Base-by-base conservation (phyloP, 345 rosid genomes). In the Populus tremula region DNA sequence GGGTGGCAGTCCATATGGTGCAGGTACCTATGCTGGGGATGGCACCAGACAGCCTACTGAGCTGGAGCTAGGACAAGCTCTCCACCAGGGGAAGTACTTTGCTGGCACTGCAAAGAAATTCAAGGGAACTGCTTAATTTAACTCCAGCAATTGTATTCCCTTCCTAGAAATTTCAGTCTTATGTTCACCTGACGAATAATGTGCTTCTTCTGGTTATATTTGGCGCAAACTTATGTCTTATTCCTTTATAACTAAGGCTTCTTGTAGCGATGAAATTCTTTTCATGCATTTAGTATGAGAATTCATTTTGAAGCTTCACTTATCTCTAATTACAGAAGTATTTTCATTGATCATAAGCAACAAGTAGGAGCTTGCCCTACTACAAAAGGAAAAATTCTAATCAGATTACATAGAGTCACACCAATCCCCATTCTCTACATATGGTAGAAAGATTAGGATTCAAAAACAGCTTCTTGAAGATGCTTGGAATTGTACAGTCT, bases 1-100 rank as follows among this genome's bases (percentile, higher is more conserved):
- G 84, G 98, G 99, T 1, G 99, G 99, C 67, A 95, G 93, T 64
- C 99, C 99, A 8, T 93, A 95, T 25, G 98, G 98, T 23, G 96
- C 99, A 0, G 99, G 99, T 74, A 95, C 99, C 72, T 92, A 6
- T 65, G 97, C 99, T 0, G 99, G 97, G 39, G 98, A 93, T 39
- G 98, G 98, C 70, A 88, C 98, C 0, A 92, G 99, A 71, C 89
- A 88, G 88, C 99, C 98, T 71, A 64, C 96, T 5, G 87, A 95
- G 77, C 87, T 95, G 1, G 98, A 93, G 87, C 84, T 95, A 79
- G 84, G 80, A 76, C 98, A 91, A 74, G 98, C 98, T 77, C 92
- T 95, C 84, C 98, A 95, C 90, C 99, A 95, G 88, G 99, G 99
- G 72, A 91, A 95, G 85, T 88, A 92, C 90, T 85, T 93, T 61